A percentile compares a stretch with the other conserved stretches of the same genome.
phyloP scores from a whole-genome alignment of 768 basidiomycete species.

The Leucogyrophana mollusca region DNA sequence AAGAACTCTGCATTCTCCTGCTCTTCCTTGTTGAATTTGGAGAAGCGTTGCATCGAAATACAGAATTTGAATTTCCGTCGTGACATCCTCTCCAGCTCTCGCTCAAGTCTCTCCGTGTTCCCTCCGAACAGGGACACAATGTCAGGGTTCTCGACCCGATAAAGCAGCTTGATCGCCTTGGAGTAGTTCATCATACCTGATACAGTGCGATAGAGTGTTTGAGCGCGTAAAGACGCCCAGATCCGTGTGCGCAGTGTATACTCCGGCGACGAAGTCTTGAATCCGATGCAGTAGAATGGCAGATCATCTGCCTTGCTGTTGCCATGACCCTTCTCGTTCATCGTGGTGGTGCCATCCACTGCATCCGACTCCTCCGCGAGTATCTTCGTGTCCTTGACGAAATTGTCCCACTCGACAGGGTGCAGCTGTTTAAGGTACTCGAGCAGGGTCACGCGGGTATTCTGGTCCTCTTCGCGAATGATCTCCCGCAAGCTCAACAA shows the following conservation, averaged over 20 bases:
- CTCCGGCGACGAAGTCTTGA: conserved; percentile 98
- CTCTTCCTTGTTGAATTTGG: conserved; percentile 99
- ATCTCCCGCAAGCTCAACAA: conserved; percentile 95
- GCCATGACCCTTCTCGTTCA: conserved; percentile 67
- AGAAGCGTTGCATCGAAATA: conserved; percentile 98
- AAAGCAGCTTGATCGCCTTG: conserved; percentile 98
- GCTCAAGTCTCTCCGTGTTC: conserved; percentile 93
- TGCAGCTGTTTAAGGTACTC: conserved; percentile 99
- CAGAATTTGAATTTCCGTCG: conserved; percentile 98
- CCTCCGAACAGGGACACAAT: conserved; percentile 95
- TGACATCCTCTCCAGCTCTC: conserved; percentile 95
- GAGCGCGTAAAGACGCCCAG: conserved; percentile 97
- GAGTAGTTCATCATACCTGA: conserved; percentile 99
- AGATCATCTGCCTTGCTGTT: conserved; percentile 80
- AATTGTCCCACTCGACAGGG: conserved; percentile 99
- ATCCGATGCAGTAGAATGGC: conserved; percentile 99
- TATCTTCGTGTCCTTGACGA: conserved; percentile 99
- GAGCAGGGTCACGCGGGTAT: conserved; percentile 92
- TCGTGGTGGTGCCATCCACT: conserved; percentile 45
- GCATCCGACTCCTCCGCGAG: conserved; percentile 84
- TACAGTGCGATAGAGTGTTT: conserved; percentile 97
- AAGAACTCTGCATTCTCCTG: conserved; percentile 98
- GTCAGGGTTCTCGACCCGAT: conserved; percentile 98
- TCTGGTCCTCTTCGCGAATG: conserved; percentile 96
- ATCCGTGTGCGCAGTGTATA: conserved; percentile 98